These are phyloP conservation scores for Blastobotrys mokoenaii DNA, from an alignment of 805 yeast genomes.

Conservation along the genomic window DNA sequence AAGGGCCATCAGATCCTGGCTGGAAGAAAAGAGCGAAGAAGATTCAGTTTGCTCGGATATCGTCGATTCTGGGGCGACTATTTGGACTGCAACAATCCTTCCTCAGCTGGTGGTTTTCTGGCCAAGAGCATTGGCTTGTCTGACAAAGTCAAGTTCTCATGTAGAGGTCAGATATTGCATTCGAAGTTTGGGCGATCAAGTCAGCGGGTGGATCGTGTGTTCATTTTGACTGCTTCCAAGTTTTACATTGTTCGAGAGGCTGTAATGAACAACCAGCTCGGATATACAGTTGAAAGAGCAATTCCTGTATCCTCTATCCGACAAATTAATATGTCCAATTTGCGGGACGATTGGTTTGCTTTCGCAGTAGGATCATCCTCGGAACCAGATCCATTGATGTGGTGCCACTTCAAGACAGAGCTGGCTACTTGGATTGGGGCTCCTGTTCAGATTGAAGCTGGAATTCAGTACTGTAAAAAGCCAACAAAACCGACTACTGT, in stretches of 20 bases:
- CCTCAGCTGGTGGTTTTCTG: conserved; percentile 69
- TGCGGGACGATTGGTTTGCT: conserved; percentile 92
- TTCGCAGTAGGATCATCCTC: conserved; percentile 42
- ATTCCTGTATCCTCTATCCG: conserved; percentile 53
- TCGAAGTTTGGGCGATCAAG: conserved; percentile 93
- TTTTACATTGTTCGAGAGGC: conserved; percentile 69
- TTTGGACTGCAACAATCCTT: conserved; percentile 69
- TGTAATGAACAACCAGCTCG: conserved; percentile 52
- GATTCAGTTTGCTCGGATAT: conserved; percentile 78
- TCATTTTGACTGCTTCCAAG: conserved; percentile 54
- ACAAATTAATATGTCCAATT: conserved; percentile 58
- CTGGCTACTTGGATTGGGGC: conserved; percentile 63
- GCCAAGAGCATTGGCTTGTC: conserved; percentile 57
- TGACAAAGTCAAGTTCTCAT: conserved; percentile 68
- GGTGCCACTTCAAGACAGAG: conserved; percentile 84
- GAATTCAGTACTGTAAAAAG: conserved; percentile 80
- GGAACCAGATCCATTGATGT: conserved; percentile 72
- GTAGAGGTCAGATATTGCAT: conserved; percentile 69
- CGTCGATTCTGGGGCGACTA: conserved; percentile 95
- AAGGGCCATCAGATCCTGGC: conserved; percentile 64
- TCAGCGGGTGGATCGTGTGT: conserved; percentile 61
- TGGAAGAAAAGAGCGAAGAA: conserved; percentile 79
- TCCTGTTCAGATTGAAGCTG: conserved; percentile 57
- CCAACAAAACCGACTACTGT: conserved; percentile 72
- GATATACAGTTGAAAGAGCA: conserved; percentile 53